Percentiles rank a stretch among this genome's conserved stretches.
Conservation (phyloP, 495 filamentous ascomycete species). For the Penicillium pulvis region DNA sequence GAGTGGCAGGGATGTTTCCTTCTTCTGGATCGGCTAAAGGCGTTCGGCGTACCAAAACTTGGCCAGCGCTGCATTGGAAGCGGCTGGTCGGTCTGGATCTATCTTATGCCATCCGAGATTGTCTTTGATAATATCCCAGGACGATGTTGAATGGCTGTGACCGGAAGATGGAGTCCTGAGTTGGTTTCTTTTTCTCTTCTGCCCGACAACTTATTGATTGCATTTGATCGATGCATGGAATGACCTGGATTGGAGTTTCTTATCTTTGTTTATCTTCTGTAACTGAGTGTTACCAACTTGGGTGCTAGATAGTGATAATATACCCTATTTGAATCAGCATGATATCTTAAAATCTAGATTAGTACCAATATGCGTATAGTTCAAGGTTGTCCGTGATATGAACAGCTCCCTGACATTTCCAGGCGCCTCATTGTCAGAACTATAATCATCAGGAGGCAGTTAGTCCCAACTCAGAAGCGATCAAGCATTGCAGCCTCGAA, state of each 20-base stretch:
- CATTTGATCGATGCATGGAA: constrained; percentile 27
- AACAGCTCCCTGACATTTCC: no score
- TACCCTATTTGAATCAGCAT: constrained; percentile 18
- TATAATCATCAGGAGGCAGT: not conserved
- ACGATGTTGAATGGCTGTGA: constrained; percentile 1
- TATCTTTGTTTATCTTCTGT: constrained; percentile 16
- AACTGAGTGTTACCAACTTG: constrained; percentile 14
- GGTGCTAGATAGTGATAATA: constrained; percentile 30
- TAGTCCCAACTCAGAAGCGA: not conserved
- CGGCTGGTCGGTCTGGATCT: constrained; percentile 3
- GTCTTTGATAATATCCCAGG: not conserved
- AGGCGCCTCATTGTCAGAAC: not conserved
- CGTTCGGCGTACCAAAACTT: constrained; percentile 25
- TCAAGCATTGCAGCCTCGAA: not conserved
- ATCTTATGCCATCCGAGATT: not conserved
- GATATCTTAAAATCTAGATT: no score
- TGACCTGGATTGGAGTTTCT: constrained; percentile 18
- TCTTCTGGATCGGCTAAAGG: constrained; percentile 17
- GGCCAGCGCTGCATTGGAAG: constrained; percentile 6
- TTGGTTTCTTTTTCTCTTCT: constrained; percentile 9
- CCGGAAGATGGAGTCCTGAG: constrained; percentile 9
- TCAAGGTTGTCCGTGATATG: not conserved
- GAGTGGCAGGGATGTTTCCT: constrained; percentile 11
- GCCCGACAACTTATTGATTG: constrained; percentile 12
- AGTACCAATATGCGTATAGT: not conserved